Evolutionary conservation across 805 yeast species (phyloP).

Genomic region (Yarrowia sp.): DNA sequence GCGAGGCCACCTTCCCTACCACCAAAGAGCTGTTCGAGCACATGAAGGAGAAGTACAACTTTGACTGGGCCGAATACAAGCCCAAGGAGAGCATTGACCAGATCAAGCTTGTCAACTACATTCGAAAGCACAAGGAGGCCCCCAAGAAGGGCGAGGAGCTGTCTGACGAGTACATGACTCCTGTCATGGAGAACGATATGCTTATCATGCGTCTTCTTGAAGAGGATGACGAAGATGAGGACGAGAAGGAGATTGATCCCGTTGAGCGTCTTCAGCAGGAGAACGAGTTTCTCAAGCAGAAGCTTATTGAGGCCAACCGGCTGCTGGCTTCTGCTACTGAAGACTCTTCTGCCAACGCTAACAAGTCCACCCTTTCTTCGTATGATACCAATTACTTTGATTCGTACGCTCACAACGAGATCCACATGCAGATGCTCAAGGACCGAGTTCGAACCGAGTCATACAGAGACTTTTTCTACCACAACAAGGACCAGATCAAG

Average conservation of each 20-base stretch:
- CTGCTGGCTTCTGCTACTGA: slow-evolving; percentile 29
- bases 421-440: slow-evolving; percentile 98
- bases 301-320: slow-evolving; percentile 25
- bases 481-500: slow-evolving; percentile 86
- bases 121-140: slow-evolving; percentile 43
- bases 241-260: slow-evolving; percentile 45
- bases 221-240: slow-evolving; percentile 41
- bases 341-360: slow-evolving; percentile 8
- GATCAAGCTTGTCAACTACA: slow-evolving; percentile 46
- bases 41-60: slow-evolving; percentile 42
- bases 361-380: slow-evolving; percentile 44
- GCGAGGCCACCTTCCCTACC: slow-evolving; percentile 41
- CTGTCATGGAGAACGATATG: slow-evolving; percentile 46
- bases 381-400: slow-evolving; percentile 87
- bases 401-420: slow-evolving; percentile 95
- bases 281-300: slow-evolving; percentile 31
- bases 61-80: slow-evolving; percentile 43
- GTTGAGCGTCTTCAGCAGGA: slow-evolving; percentile 20
- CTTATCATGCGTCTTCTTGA: slow-evolving; percentile 44
- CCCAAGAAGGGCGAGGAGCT: slow-evolving; percentile 36
- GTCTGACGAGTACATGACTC: slow-evolving; percentile 44
- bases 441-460: slow-evolving; percentile 91
- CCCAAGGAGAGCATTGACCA: slow-evolving; percentile 45
- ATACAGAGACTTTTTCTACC: slow-evolving; percentile 89
- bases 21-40: slow-evolving; percentile 44